Conservation (phyloP, 2,329 filamentous ascomycete genomes). For the Hyphodiscus sp. region DNA sequence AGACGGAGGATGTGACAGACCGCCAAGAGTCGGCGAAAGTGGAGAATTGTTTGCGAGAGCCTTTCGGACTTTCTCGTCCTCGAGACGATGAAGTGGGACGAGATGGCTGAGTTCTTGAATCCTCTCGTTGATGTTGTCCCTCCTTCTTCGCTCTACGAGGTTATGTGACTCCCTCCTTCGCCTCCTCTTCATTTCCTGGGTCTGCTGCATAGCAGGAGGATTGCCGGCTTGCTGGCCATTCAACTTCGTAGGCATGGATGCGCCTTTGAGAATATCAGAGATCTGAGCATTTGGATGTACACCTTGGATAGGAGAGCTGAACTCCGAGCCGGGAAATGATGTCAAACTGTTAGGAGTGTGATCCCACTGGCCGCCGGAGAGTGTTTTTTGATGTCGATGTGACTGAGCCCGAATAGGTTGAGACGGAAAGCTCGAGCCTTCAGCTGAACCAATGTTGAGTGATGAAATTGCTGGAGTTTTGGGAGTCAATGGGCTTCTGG, state of each 20-base stretch:
- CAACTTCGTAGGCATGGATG: constrained; percentile 86
- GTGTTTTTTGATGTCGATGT: constrained; percentile 68
- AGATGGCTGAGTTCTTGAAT: constrained; percentile 95
- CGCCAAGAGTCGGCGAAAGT: constrained; percentile 73
- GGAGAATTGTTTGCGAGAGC: constrained; percentile 89
- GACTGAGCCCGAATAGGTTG: constrained; percentile 69
- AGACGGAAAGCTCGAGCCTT: constrained; percentile 65
- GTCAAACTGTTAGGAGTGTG: constrained; percentile 77
- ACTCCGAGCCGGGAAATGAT: constrained; percentile 83
- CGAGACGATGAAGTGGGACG: constrained; percentile 83
- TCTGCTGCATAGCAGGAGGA: constrained; percentile 45
- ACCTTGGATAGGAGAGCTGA: constrained; percentile 72
- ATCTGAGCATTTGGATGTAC: constrained; percentile 67
- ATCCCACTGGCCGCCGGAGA: constrained; percentile 84
- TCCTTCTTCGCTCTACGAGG: constrained; percentile 84
- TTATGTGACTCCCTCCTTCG: constrained; percentile 92
- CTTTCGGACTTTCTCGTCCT: constrained; percentile 96
- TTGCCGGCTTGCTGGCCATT: constrained; percentile 28
- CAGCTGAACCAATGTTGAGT: constrained; percentile 56
- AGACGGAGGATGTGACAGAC: constrained; percentile 43
- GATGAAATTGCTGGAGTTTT: constrained; percentile 74
- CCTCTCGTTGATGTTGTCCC: constrained; percentile 97
- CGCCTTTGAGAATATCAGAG: constrained; percentile 81
- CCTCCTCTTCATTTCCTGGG: constrained; percentile 90
- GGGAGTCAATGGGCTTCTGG: constrained; percentile 74